Percentiles rank a stretch among this genome's conserved stretches.
phyloP scores from a whole-genome alignment of 805 yeast species.

The Monosporozyma siamensis region DNA sequence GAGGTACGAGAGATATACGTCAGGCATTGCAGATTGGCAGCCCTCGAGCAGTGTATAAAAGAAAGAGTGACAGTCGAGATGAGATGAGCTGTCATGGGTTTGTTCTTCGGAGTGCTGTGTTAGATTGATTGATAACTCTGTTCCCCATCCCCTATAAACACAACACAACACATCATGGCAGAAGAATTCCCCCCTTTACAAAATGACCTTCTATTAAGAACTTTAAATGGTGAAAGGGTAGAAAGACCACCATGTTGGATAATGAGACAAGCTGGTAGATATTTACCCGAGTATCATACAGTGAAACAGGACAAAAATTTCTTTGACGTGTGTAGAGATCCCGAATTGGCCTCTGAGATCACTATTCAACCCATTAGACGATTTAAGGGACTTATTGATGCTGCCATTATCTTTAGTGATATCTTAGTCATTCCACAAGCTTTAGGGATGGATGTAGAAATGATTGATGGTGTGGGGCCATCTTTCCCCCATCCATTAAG shows the following conservation, averaged over 20 bases:
- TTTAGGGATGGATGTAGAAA: constrained; percentile 89
- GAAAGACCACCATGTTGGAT: constrained; percentile 98
- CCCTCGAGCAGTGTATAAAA: too few relatives aligned
- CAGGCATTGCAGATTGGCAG: too few relatives aligned
- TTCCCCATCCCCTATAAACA: too few relatives aligned
- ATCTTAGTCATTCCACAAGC: constrained; percentile 96
- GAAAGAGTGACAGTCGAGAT: too few relatives aligned
- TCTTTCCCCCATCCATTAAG: constrained; percentile 84
- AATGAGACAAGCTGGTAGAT: constrained; percentile 97
- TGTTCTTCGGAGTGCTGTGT: too few relatives aligned
- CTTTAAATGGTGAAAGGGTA: constrained; percentile 81
- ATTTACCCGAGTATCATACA: constrained; percentile 80
- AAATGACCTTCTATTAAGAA: constrained; percentile 85
- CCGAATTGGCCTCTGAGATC: constrained; percentile 86
- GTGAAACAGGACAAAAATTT: constrained; percentile 82
- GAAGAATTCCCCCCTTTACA: constrained; percentile 60
- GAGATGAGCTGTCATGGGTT: too few relatives aligned
- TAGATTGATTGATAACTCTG: too few relatives aligned
- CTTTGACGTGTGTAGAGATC: constrained; percentile 90
- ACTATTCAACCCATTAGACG: constrained; percentile 94
- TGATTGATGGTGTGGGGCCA: constrained; percentile 94
- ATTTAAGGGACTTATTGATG: constrained; percentile 82
- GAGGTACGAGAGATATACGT: too few relatives aligned
- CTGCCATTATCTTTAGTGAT: constrained; percentile 94
- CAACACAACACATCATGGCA: not conserved